Conservation (phyloP, 2,329 filamentous ascomycete genomes). For the Zasmidium cellare region DNA sequence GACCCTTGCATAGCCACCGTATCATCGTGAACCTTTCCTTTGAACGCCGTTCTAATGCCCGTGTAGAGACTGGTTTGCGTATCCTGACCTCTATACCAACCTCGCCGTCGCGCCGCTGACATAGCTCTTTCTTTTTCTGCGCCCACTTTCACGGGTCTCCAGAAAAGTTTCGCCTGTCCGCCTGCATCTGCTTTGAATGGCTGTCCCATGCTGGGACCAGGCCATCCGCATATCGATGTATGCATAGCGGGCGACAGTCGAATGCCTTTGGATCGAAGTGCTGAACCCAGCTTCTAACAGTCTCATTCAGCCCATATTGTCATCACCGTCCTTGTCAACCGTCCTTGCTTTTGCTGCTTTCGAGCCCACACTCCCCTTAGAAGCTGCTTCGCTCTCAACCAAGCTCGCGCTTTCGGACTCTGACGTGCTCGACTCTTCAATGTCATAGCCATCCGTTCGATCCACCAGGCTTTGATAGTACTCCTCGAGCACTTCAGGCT, state of each 20-base stretch:
- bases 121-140: no score
- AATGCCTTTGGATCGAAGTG: no score
- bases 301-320: conserved; percentile 9
- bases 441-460: conserved; percentile 59
- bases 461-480: conserved; percentile 89
- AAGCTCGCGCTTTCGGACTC: conserved; percentile 19
- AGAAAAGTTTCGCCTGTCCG: no score
- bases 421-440: conserved; percentile 40
- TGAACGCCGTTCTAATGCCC: neutral
- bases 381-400: conserved; percentile 10
- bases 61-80: neutral
- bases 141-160: no score
- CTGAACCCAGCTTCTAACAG: no score
- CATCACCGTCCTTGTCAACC: conserved; percentile 6
- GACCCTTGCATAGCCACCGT: neutral
- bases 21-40: neutral
- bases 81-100: neutral
- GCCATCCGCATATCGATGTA: no score
- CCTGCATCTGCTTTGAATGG: no score
- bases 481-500: conserved; percentile 87
- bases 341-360: neutral
- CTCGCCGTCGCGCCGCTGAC: no score
- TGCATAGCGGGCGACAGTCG: no score
- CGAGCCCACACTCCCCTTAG: neutral
- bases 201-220: no score